Evolutionary conservation across 2,329 filamentous ascomycete genomes (phyloP).

Genomic region (Arthrinium puccinioides): DNA sequence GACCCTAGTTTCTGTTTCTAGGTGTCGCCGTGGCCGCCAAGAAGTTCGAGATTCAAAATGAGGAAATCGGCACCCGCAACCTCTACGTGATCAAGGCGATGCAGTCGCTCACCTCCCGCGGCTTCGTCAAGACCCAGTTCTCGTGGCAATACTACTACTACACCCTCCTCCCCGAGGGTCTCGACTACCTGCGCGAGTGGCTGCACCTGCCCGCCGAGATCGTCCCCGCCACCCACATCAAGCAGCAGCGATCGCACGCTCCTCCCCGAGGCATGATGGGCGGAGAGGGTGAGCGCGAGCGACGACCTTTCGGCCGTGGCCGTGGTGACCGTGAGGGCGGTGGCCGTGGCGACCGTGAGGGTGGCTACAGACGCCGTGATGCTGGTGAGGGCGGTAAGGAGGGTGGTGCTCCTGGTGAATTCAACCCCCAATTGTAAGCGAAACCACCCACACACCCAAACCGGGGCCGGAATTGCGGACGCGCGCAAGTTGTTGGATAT

Average conservation of each 20-base stretch:
- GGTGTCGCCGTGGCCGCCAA: slow-evolving; percentile 94
- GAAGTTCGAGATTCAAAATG: slow-evolving; percentile 98
- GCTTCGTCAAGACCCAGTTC: slow-evolving; percentile 99
- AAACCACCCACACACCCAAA: slow-evolving; percentile 7
- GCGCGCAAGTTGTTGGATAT: slow-evolving; percentile 7
- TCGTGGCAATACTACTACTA: slow-evolving; percentile 99
- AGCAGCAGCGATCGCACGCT: slow-evolving; percentile 98
- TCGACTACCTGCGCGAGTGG: slow-evolving; percentile 99
- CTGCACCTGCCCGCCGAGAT: slow-evolving; percentile 99
- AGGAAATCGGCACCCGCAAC: slow-evolving; percentile 99
- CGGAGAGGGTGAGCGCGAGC: slow-evolving; percentile 71
- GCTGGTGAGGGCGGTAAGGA: slow-evolving; percentile 83
- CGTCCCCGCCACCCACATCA: slow-evolving; percentile 99
- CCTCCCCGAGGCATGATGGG: slow-evolving; percentile 98
- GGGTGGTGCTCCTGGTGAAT: slow-evolving; percentile 85
- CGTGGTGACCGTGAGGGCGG: slow-evolving; percentile 61
- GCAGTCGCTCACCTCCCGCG: slow-evolving; percentile 96
- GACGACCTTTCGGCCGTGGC: slow-evolving; percentile 76
- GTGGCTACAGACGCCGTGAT: slow-evolving; percentile 88
- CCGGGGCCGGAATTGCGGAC: neutral
- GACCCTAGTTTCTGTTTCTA: neutral
- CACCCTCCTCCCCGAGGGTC: slow-evolving; percentile 98
- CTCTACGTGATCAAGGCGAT: slow-evolving; percentile 98
- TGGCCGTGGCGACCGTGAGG: slow-evolving; percentile 75
- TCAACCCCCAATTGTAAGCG: slow-evolving; percentile 80